Evolutionary conservation across 1,284 basidiomycete species (phyloP), one percentile per base, ranked within the genome.

Genomic region (Rhodotorula sp.): DNA sequence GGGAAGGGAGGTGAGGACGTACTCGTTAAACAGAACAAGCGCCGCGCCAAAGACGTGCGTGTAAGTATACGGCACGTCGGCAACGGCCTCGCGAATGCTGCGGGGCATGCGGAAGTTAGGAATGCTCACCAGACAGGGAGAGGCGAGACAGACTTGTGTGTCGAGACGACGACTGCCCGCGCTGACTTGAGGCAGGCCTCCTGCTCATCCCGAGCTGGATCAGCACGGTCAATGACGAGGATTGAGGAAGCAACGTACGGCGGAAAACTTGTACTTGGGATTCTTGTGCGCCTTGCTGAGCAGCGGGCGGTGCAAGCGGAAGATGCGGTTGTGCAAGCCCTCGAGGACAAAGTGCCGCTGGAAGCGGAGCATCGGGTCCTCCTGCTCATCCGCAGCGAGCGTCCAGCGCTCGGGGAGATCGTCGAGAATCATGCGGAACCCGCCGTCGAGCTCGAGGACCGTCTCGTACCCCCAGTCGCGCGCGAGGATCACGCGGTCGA

Each of bases 261-360:
- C 72, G 32, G 76, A 77, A 57, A 66, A 71, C 27, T 69, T 68
- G 48, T 70, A 73, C 44, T 73, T 75, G 22, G 69, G 48, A 32
- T 75, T 68, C 57, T 66, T 54, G 51, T 70, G 44, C 55, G 70
- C 56, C 62, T 64, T 51, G 37, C 44, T 34, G 27, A 77, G 44
- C 8, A 68, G 32, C 36, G 73, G 75, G 5, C 75, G 70, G 55
- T 77, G 76, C 22, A 77, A 59, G 17, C 76, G 69, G 44, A 77
- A 75, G 61, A 77, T 73, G 5, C 76, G 65, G 48, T 77, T 77
- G 54, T 77, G 76, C 22, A 77, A 25, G 1, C 76, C 76, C 37
- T 77, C 76, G 56, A 75, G 64, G 5, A 70, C 73, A n/a, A 77
- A 77, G 53, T 77, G 73, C 1, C 76, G 59, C 62, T 77, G 76